Conservation (phyloP, 2,329 filamentous ascomycete species). For the Talaromyces sp. region DNA sequence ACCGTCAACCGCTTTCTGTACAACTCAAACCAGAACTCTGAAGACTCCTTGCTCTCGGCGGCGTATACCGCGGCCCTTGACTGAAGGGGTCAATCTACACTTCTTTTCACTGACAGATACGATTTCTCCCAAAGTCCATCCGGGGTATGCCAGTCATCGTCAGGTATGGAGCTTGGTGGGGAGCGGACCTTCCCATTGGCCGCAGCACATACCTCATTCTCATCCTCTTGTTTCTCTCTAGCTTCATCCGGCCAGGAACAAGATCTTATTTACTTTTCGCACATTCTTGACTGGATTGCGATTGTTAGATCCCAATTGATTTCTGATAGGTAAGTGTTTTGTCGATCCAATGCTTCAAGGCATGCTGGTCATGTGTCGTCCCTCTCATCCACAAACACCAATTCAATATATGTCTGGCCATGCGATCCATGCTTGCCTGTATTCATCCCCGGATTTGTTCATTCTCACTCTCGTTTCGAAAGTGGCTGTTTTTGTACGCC, state of each 20-base stretch:
- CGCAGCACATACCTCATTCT: slow-evolving; percentile 3
- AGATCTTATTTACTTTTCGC: slow-evolving; percentile 4
- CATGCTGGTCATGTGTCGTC: not conserved
- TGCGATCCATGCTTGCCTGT: not conserved
- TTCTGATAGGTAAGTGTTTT: not conserved
- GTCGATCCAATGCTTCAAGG: not conserved
- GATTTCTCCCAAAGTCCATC: not conserved
- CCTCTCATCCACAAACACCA: not conserved
- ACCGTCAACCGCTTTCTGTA: not conserved
- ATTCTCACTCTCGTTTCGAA: not conserved
- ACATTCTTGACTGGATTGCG: slow-evolving; percentile 9
- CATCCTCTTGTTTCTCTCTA: not conserved
- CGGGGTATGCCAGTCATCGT: slow-evolving; percentile 8
- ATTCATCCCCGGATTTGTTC: not conserved
- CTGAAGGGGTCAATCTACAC: not conserved
- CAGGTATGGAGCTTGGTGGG: slow-evolving; percentile 11
- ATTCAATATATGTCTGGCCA: not conserved
- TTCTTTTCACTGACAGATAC: not conserved
- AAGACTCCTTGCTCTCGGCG: not conserved
- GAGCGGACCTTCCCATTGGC: slow-evolving; percentile 12
- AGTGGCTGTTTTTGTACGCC: not conserved
- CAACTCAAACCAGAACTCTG: not conserved
- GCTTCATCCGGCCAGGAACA: slow-evolving; percentile 2
- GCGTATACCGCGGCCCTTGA: not conserved
- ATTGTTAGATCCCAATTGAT: not conserved